Percentiles rank a stretch among this genome's conserved stretches.
phyloP scores from a whole-genome alignment of 73 alveolate genomes.

The Paramecium tetraurelia region DNA sequence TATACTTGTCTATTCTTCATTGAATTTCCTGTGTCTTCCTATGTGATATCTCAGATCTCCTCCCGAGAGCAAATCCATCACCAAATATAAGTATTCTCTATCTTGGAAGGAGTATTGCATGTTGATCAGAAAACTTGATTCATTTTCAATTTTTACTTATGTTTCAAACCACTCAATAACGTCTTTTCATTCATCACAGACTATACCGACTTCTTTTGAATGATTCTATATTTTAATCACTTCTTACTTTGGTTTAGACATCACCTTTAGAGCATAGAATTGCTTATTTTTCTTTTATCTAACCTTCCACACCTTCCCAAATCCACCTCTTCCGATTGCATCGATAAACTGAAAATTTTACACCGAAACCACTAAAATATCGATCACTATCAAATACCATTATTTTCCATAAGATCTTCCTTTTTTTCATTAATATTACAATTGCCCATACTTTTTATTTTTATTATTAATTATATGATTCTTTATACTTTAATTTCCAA shows the following conservation, averaged over 20 bases:
- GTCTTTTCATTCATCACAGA: slow-evolving; percentile 78
- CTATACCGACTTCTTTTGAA: slow-evolving; percentile 68
- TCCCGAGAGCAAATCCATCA: slow-evolving; percentile 90
- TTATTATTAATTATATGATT: background rate
- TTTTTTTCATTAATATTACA: slow-evolving; percentile 15
- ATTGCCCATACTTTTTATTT: background rate
- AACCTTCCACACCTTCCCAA: slow-evolving; percentile 78
- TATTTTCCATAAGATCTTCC: background rate
- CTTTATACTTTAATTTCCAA: background rate
- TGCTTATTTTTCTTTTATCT: slow-evolving; percentile 71
- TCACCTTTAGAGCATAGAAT: slow-evolving; percentile 75
- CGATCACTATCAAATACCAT: background rate
- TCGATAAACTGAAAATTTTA: background rate
- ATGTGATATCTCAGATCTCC: slow-evolving; percentile 96
- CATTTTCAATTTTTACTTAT: slow-evolving; percentile 51
- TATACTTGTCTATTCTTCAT: slow-evolving; percentile 87
- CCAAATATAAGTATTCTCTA: slow-evolving; percentile 86
- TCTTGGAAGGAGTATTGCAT: slow-evolving; percentile 95
- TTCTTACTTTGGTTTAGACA: slow-evolving; percentile 68
- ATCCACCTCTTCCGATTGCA: slow-evolving; percentile 59
- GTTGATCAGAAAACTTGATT: slow-evolving; percentile 79
- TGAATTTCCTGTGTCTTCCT: slow-evolving; percentile 80
- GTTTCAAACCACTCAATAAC: slow-evolving; percentile 68
- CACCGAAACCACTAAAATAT: background rate
- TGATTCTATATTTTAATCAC: slow-evolving; percentile 45